Evolutionary conservation across 768 basidiomycete species (phyloP), one percentile per base, ranked within the genome.

Genomic region (Tulasnella sp.): DNA sequence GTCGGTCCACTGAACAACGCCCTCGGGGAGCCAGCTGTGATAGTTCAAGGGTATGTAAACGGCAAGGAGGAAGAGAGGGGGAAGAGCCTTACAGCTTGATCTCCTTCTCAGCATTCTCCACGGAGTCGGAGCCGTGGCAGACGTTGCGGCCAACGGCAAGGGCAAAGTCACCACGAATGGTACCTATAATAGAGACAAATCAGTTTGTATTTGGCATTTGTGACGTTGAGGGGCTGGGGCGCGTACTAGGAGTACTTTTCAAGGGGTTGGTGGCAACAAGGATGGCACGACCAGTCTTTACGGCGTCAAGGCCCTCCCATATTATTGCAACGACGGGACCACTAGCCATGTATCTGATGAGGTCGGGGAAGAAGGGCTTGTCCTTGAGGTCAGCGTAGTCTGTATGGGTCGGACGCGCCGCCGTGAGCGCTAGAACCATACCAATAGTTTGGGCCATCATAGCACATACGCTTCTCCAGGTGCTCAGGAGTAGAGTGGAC

Each of bases 231-330:
- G 44, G n/a, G n/a, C n/a, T 13, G 44, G 44, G 2, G 44, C 18
- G 78, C 90, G 79, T 81, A 93, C 96, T 98, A 81, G 93, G 89
- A 80, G 90, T 86, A 80, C 97, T 98, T 51, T 88, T 88, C 80
- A 98, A 90, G 79, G 98, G 98, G 91, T 99, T 98, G 83, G 97
- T 98, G 70, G 95, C 91, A 83, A 97, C 97, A 81, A 97, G 91
- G 94, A 98, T 97, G 85, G 85, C 89, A 86, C 96, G 95, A 81
- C 96, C 96, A 78, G 95, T 96, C 91, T 95, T 95, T 86, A 95
- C 93, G 73, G 93, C 93, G 81, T 95, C 93, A 80, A 95, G 89
- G 79, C 98, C 98, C 87, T 98, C 90, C 91, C 96, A 97, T 81
- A 93, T 95, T 90, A 95, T 96, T 82, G 89, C 93, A 83, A 97